Evolutionary conservation across 495 filamentous ascomycete genomes (phyloP), one percentile per base, ranked within the genome.

Genomic region (Penicillium canariense): DNA sequence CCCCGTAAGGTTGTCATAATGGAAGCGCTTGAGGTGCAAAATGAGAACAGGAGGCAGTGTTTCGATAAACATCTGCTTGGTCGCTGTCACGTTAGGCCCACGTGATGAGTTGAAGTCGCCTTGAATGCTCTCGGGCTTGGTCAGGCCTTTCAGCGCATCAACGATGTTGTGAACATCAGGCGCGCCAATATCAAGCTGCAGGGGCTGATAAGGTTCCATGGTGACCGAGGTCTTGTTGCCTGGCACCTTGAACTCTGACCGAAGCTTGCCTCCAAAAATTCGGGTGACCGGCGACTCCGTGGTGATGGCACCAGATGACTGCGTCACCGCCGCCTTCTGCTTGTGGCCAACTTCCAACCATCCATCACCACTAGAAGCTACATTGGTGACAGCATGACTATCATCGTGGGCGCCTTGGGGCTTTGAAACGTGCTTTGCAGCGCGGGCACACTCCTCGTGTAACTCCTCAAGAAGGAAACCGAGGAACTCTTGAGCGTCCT

Each of bases 401-500:
- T 78, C 71, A 18, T 72, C 71, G 2, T 70, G 67, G 26, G 72
- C 69, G 2, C 73, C 63, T 14, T 75, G 76, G 8, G 76, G 65
- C 4, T 70, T 72, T 2, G 74, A 72, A 1, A 72, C 72, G 31
- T 76, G 74, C 54, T 81, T 84, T 73, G 92, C 87, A 28, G 90
- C 86, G 47, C 86, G 81, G 31, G 83, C 81, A 62, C 91, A 96
- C 69, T 98, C 94, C 51, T 97, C 91, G 63, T 97, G 92, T 39
- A 98, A 81, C 46, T 90, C 89, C 60, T 96, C 91, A 7, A 98
- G 78, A 32, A 97, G 78, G 60, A 97, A 97, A 0, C 94, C 95
- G 6, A 98, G 76, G 68, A 98, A 98, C 57, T 98, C 94, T 67
- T 98, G 90, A 8, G 95, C 95, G 75, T 98, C 94, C 78, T 98